Evolutionary conservation across 176 grass and related monocot species (phyloP), one percentile per base, ranked within the genome.

Genomic region (Microstegium vimineum): DNA sequence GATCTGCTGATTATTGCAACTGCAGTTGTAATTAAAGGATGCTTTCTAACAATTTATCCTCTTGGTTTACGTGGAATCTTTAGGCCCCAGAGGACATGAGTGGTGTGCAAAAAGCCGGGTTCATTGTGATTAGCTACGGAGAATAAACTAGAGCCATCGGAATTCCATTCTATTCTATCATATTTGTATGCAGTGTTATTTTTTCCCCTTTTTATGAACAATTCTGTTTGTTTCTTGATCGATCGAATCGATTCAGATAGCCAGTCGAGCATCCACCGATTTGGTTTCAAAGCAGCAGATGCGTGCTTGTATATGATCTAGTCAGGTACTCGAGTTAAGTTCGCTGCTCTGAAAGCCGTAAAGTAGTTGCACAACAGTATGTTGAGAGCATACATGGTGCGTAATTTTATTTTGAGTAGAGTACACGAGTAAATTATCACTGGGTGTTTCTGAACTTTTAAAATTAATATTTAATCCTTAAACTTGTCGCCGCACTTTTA

Each of bases 21-120:
- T 23, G 23, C 47, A 65, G 78, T 82, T 90, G 84, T 90, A 90
- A 90, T 83, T 86, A 90, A 43, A 62, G 61, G 79, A 69, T 68
- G 74, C 57, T 79, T 45, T 74, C 74, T 42, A 51, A 83, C 61
- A 17, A 27, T 83, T 74, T 75, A 37, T 75, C 25, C 32, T 73
- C 59, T 73, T 66, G 62, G 38, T 82, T 83, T 83, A 61, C 14
- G 78, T 52, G 69, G 60, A 62, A 85, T 85, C 46, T 84, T 69
- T 42, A 45, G 82, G 46, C 34, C 34, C 72, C 25, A 41, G 82
- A 23, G 15, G 78, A 75, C 47, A 81, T 11, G 70, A 57, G 13
- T 41, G 47, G 79, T 69, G 47, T 86, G 67, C 22, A 61, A 75
- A 82, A 82, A 72, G n/a, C 41, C 16, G 6, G 74, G n/a, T 74